Percentiles rank a stretch among this genome's conserved stretches.
Evolutionary conservation across 2,329 filamentous ascomycete genomes (phyloP).

Genomic region (Coniochaeta ligniaria): DNA sequence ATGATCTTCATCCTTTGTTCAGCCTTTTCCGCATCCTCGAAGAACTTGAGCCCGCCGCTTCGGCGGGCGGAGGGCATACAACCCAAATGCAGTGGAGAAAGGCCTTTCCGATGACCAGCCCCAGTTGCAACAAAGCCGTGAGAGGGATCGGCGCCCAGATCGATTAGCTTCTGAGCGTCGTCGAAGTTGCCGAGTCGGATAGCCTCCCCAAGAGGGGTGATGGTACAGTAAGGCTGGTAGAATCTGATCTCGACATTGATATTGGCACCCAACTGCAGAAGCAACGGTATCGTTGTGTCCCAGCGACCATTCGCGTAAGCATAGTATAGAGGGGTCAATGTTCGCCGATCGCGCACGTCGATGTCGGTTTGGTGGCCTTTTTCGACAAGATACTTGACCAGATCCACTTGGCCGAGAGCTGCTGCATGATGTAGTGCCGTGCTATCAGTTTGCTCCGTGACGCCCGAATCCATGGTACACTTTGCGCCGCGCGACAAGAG

Average conservation of each 20-base stretch:
- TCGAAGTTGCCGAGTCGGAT: conserved; percentile 15
- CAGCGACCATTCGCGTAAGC: conserved; percentile 16
- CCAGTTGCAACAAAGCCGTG: conserved; percentile 12
- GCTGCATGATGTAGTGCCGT: conserved; percentile 20
- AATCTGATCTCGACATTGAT: conserved; percentile 16
- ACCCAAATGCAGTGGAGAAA: conserved; percentile 17
- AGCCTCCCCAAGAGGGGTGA: conserved; percentile 18
- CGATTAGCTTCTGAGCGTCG: conserved; percentile 12
- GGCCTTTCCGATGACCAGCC: conserved; percentile 8
- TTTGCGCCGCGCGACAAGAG: conserved; percentile 16
- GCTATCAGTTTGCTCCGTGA: conserved; percentile 2
- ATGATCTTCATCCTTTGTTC: conserved; percentile 12
- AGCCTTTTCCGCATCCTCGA: conserved; percentile 7
- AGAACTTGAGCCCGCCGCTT: background rate
- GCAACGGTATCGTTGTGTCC: conserved; percentile 14
- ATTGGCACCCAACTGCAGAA: conserved; percentile 17
- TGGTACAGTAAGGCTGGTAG: conserved; percentile 18
- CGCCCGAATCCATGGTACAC: conserved; percentile 9
- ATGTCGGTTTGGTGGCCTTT: conserved; percentile 10
- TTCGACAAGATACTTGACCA: conserved; percentile 14
- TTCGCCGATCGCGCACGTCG: conserved; percentile 12
- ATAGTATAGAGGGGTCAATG: conserved; percentile 19
- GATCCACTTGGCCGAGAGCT: conserved; percentile 11
- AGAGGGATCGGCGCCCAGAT: conserved; percentile 13
- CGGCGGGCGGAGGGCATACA: conserved; percentile 16